Evolutionary conservation across 805 yeast species (phyloP), one percentile per base, ranked within the genome.

Genomic region (Candida germanica): DNA sequence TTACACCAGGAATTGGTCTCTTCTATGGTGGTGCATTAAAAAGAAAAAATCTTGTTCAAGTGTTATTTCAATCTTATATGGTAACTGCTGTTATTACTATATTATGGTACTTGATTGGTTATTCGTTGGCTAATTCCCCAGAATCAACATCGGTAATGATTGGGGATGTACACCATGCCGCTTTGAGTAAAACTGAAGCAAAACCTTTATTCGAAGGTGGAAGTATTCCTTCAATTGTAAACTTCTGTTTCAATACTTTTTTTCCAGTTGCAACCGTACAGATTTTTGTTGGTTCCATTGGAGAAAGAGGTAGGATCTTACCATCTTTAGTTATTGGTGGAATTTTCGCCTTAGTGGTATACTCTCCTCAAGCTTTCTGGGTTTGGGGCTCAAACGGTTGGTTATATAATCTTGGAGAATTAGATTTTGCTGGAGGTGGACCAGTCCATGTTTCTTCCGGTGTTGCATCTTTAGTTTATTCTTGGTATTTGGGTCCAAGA

Each of bases 381-480:
- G 70, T 69, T n/a, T 70, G 75, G 75, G 63, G 61, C 18, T 51
- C 49, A 4, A 65, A 64, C 38, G 75, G 75, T 11, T 70, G 73
- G 70, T 53, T 70, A 30, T 60, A 50, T 34, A 59, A 53, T 18
- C 51, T 70, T 29, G 75, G 74, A 4, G 66, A 64, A 3, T 56
- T 69, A 36, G 75, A 70, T 46, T 70, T 69, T 49, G 73, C 74
- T 6, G 75, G 75, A 26, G 75, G 75, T 24, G 73, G 73, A 19
- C 74, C 74, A 1, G 75, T 70, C 21, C 75, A 70, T 49, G 60
- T 69, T 36, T 62, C 72, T 5, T 57, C 69, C 5, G 74, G 74
- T 27, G 56, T 59, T 19, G 64, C 72, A 2, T 62, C 73, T 3
- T 47, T 68, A 20, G 58, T 68, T n/a, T 69, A 63, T 43, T 65